phyloP scores from a whole-genome alignment of 2,329 filamentous ascomycete species.

The Annulohypoxylon truncatum region DNA sequence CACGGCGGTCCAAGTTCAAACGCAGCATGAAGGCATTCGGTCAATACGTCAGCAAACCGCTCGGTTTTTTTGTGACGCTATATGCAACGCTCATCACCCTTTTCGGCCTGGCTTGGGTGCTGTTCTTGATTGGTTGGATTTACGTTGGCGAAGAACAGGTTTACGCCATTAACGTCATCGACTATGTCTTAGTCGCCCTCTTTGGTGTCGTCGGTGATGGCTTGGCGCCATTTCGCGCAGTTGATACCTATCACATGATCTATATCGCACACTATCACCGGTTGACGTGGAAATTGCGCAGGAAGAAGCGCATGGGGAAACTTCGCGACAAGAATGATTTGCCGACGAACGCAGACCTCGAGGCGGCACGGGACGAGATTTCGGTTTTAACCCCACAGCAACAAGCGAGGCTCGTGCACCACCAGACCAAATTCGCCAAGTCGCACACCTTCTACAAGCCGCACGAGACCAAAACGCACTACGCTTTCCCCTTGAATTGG shows the following conservation, averaged over 20 bases:
- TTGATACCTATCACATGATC: conserved; percentile 90
- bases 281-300: conserved; percentile 72
- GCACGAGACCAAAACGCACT: conserved; percentile 84
- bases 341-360: conserved; percentile 59
- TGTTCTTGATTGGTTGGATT: conserved; percentile 93
- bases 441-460: conserved; percentile 92
- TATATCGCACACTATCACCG: conserved; percentile 79
- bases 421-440: conserved; percentile 82
- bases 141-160: conserved; percentile 79
- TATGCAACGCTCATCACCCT: conserved; percentile 86
- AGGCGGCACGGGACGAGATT: conserved; percentile 59
- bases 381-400: conserved; percentile 74
- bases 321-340: conserved; percentile 77
- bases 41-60: conserved; percentile 79
- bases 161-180: conserved; percentile 76
- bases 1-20: conserved; percentile 81
- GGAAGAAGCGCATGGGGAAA: conserved; percentile 70
- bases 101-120: conserved; percentile 87
- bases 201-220: conserved; percentile 79
- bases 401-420: conserved; percentile 77
- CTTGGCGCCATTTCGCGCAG: conserved; percentile 77
- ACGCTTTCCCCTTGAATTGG: conserved; percentile 79
- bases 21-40: conserved; percentile 82
- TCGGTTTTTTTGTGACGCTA: conserved; percentile 85
- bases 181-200: conserved; percentile 76